Base-by-base conservation (phyloP, 2,329 filamentous ascomycete genomes). In the Xylaria digitata region DNA sequence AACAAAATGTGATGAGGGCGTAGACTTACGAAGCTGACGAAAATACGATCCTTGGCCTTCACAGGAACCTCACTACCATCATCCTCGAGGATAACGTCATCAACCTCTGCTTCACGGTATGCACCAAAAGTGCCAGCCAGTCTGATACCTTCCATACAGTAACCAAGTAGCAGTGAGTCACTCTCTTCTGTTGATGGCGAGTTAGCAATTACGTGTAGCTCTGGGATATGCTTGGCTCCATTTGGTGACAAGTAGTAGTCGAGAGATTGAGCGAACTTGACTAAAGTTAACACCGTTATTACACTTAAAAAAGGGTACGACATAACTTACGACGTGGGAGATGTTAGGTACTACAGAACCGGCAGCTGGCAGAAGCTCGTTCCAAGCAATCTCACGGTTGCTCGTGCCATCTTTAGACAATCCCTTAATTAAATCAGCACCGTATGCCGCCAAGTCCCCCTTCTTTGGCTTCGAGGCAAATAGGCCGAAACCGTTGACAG, bases 101-200 rank as follows among this genome's bases (percentile, higher is more conserved):
- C 74, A 0, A 74, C 77, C 0, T 82, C 78, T 2, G 85, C 86
- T 62, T 87, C 80, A 45, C 90, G 87, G 80, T 87, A 89, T 1
- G 88, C 82, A 9, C 86, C 85, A 61, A 88, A 87, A 0, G 86
- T 87, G 11, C 89, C 87, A 3, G 88, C 87, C 60, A 94, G 82
- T 45, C 92, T 89, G 62, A 92, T 85, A 17, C 89, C 91, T 78
- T 93, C 93, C 82, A 91, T 84, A 49, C 87, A 88, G 75, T 92
- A 94, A 45, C 88, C 89, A 1, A 91, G 83, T 2, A 95, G 82
- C 40, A 86, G 80, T 1, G 87, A 83, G 69, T 93, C 90, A 0
- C 84, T 85, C 69, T 89, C 86, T 13, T 86, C 83, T 1, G 81
- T 81, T 0, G 84, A 81, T 4, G 87, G 82, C 45, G 84, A 75